These are phyloP conservation scores for Coemansia aciculifera DNA, from an alignment of 192 early-diverging fungal species.

Conservation along the genomic window DNA sequence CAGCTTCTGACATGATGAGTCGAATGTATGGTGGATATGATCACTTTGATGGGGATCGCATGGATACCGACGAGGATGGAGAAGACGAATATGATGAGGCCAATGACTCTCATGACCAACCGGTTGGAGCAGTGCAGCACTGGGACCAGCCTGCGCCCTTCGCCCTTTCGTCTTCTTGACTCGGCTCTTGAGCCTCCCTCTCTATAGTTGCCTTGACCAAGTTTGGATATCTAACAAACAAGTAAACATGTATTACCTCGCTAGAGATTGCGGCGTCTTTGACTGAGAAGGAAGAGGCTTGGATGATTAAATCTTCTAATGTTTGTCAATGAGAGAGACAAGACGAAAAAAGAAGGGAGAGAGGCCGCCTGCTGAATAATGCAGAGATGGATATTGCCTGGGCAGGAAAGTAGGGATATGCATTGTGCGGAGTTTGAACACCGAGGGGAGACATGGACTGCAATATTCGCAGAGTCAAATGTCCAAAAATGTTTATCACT, in stretches of 20 bases:
- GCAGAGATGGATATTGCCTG: background rate
- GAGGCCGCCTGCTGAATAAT: background rate
- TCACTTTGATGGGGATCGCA: background rate
- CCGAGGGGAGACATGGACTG: background rate
- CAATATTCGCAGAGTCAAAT: slow-evolving; percentile 1
- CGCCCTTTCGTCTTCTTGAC: background rate
- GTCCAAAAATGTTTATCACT: background rate
- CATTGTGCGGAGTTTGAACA: background rate
- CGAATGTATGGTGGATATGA: background rate
- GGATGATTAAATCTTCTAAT: background rate
- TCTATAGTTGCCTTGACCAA: background rate
- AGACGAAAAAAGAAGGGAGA: background rate
- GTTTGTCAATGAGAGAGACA: background rate
- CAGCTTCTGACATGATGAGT: background rate
- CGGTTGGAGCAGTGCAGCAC: background rate
- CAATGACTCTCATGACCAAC: background rate
- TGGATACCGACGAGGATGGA: background rate
- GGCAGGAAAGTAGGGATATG: background rate
- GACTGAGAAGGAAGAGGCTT: background rate
- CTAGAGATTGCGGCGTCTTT: background rate
- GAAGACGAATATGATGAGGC: background rate
- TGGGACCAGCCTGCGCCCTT: slow-evolving; percentile 6
- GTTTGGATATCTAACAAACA: background rate
- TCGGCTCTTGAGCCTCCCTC: background rate
- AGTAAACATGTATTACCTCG: background rate